These are phyloP conservation scores for Ceratocystis cubensis DNA, from an alignment of 2,329 filamentous ascomycete species.

Conservation along the genomic window DNA sequence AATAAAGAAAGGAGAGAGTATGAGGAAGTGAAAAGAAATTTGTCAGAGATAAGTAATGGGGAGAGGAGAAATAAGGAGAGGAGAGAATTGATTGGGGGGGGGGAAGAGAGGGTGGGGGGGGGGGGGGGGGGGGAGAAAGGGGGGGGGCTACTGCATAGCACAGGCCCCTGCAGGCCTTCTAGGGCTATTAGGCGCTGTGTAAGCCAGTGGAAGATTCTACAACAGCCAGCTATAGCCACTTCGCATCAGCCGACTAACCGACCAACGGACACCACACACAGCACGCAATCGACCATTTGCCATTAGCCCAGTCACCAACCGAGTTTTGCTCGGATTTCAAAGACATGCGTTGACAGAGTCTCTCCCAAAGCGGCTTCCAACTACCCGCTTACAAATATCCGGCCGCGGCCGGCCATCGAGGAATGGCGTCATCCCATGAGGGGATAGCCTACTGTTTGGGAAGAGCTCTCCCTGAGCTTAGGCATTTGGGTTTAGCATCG, in stretches of 20 bases:
- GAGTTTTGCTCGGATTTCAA: neutral
- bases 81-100: too few relatives aligned
- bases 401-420: neutral
- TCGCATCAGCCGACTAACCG: neutral
- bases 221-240: neutral
- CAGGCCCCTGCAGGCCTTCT: neutral
- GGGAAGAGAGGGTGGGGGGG: too few relatives aligned
- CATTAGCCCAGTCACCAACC: neutral
- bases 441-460: neutral
- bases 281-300: neutral
- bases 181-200: neutral
- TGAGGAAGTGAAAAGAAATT: too few relatives aligned
- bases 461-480: neutral
- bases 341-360: neutral
- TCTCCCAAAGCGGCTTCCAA: neutral
- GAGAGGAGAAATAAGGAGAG: too few relatives aligned
- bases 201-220: too few relatives aligned
- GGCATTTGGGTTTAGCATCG: neutral
- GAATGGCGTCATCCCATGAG: neutral
- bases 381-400: neutral
- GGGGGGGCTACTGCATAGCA: neutral
- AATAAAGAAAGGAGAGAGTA: too few relatives aligned
- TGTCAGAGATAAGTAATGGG: too few relatives aligned
- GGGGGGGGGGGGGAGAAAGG: too few relatives aligned
- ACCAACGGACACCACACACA: neutral